Evolutionary conservation across 2,329 filamentous ascomycete species (phyloP).

Genomic region (Arthrobotrys pseudoclavata): DNA sequence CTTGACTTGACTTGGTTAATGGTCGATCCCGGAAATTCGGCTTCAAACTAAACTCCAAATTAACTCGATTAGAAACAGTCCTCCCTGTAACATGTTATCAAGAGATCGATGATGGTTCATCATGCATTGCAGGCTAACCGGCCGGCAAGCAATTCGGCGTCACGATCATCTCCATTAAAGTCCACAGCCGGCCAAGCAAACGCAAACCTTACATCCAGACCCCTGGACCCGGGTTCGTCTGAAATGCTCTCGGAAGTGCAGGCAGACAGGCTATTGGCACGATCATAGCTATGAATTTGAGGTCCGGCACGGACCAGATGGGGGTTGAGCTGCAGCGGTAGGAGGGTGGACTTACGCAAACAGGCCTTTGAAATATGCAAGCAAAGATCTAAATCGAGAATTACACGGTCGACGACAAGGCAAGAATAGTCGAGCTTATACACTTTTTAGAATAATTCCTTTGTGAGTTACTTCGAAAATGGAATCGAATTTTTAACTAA

Average conservation of each 20-base stretch:
- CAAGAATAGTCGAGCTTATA: slow-evolving; percentile 56
- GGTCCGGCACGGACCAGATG: slow-evolving; percentile 15
- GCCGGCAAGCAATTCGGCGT: background rate
- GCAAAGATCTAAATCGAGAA: slow-evolving; percentile 22
- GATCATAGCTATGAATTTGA: slow-evolving; percentile 1
- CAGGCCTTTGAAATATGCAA: slow-evolving; percentile 19
- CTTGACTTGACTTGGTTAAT: background rate
- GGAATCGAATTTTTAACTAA: slow-evolving; percentile 14
- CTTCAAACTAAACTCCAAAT: slow-evolving; percentile 13
- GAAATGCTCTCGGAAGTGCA: slow-evolving; percentile 4
- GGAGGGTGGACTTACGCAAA: slow-evolving; percentile 59
- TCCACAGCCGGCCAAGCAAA: background rate
- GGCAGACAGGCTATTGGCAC: background rate
- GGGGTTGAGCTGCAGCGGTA: slow-evolving; percentile 5
- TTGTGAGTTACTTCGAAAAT: slow-evolving; percentile 12
- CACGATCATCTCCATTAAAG: slow-evolving; percentile 9
- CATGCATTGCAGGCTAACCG: background rate
- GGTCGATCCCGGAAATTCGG: slow-evolving; percentile 5
- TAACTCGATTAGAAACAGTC: slow-evolving; percentile 9
- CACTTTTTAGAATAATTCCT: background rate
- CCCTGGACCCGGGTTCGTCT: slow-evolving; percentile 14
- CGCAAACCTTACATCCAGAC: background rate
- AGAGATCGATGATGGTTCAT: background rate
- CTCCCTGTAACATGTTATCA: background rate
- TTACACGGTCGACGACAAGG: slow-evolving; percentile 21